Percentiles rank a stretch among this genome's conserved stretches.
Evolutionary conservation across 2,329 filamentous ascomycete genomes (phyloP).

Genomic region (Hypoxylon sp.): DNA sequence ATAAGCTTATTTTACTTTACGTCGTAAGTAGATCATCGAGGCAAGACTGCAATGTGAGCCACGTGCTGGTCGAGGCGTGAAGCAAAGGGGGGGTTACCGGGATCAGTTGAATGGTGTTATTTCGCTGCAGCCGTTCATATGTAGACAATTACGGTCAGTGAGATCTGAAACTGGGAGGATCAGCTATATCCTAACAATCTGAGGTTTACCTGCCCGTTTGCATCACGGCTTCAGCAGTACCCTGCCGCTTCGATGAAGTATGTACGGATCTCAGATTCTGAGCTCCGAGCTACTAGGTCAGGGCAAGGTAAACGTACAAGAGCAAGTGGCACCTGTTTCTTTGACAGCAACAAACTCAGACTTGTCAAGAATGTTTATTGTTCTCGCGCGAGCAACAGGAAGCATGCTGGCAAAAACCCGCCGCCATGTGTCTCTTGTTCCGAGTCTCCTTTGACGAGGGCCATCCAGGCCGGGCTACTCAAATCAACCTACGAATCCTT

Average conservation of each 20-base stretch:
- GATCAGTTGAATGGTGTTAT: not conserved
- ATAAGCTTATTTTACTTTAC: slow-evolving; percentile 25
- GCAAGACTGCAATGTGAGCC: slow-evolving; percentile 3
- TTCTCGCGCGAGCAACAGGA: not conserved
- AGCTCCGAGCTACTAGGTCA: not conserved
- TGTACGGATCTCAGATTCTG: not conserved
- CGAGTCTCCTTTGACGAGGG: not conserved
- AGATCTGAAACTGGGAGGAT: slow-evolving; percentile 5
- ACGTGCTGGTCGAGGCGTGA: not conserved
- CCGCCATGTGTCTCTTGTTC: slow-evolving; percentile 6
- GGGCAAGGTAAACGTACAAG: not conserved
- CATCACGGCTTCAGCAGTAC: not conserved
- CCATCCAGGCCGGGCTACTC: slow-evolving; percentile 1
- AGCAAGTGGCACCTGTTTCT: not conserved
- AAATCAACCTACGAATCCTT: slow-evolving; percentile 26
- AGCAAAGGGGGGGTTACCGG: no score
- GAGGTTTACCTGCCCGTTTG: not conserved
- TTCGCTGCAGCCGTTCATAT: not conserved
- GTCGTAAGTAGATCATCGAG: not conserved
- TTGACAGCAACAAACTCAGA: not conserved
- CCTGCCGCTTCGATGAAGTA: not conserved
- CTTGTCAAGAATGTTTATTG: not conserved
- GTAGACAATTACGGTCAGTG: not conserved
- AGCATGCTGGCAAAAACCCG: slow-evolving; percentile 6
- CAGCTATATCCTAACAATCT: not conserved